Evolutionary conservation across 2,329 filamentous ascomycete species (phyloP).

Genomic region (Leptographium galeiforme): DNA sequence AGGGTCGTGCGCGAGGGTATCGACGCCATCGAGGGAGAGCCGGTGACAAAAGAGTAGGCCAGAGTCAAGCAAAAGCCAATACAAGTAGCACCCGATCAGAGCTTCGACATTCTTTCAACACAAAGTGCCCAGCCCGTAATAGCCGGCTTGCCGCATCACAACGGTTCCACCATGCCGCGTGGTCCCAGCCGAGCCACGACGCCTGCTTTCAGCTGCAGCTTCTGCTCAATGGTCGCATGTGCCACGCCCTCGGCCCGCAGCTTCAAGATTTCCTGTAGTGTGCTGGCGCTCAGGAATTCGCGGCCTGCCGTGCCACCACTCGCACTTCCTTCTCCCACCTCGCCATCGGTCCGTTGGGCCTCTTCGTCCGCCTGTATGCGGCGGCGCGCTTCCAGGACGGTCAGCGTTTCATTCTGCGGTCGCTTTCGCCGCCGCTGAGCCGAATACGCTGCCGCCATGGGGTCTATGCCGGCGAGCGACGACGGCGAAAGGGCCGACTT

Average conservation of each 20-base stretch:
- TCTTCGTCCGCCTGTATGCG: conserved; percentile 23
- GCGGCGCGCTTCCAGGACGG: conserved; percentile 37
- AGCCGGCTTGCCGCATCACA: conserved; percentile 8
- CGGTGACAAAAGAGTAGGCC: conserved; percentile 9
- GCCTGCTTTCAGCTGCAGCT: conserved; percentile 30
- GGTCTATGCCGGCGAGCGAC: conserved; percentile 24
- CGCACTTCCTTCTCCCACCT: not conserved
- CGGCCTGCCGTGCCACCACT: conserved; percentile 16
- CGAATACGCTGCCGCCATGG: not conserved
- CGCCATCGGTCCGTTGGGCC: not conserved
- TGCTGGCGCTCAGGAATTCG: conserved; percentile 34
- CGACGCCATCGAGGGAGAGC: conserved; percentile 39
- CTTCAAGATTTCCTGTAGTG: conserved; percentile 31
- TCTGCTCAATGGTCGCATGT: conserved; percentile 29
- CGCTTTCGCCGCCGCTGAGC: conserved; percentile 18
- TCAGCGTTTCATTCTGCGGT: conserved; percentile 30
- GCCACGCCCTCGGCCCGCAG: conserved; percentile 27
- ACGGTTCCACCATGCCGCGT: conserved; percentile 23
- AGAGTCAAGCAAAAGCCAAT: not conserved
- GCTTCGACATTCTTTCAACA: too few relatives aligned
- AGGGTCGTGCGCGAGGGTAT: conserved; percentile 35
- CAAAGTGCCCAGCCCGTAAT: too few relatives aligned
- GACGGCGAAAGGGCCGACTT: conserved; percentile 40
- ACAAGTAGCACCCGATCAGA: too few relatives aligned
- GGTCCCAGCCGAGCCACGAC: conserved; percentile 31